A percentile compares a stretch with the other conserved stretches of the same genome.
Conservation (phyloP, 768 basidiomycete genomes). For the Hydnomerulius pinastri region DNA sequence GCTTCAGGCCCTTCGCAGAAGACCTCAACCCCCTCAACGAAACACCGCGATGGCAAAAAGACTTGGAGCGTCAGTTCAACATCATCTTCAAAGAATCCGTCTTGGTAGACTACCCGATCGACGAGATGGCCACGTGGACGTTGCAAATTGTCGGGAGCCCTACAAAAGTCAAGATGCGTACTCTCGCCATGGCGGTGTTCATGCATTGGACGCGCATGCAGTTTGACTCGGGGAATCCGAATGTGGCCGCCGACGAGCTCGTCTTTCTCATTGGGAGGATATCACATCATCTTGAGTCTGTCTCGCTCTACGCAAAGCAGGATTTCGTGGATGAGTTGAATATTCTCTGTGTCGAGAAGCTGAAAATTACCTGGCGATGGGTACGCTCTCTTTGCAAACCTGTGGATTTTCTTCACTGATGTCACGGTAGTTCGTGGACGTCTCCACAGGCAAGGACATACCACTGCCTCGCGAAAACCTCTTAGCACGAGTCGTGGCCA, state of each 20-base stretch:
- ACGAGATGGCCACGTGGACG: slow-evolving; percentile 9
- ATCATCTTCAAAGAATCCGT: slow-evolving; percentile 9
- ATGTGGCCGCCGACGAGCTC: slow-evolving; percentile 4
- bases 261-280: slow-evolving; percentile 12
- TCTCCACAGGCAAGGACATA: neutral
- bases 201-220: slow-evolving; percentile 21
- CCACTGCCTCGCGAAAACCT: slow-evolving; percentile 8
- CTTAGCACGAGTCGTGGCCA: slow-evolving; percentile 15
- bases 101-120: slow-evolving; percentile 7
- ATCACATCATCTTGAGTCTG: slow-evolving; percentile 2
- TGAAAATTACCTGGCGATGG: slow-evolving; percentile 18
- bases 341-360: slow-evolving; percentile 10
- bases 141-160: slow-evolving; percentile 12
- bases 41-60: slow-evolving; percentile 12
- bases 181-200: slow-evolving; percentile 8
- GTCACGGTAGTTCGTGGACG: slow-evolving; percentile 10
- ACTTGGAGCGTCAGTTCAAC: slow-evolving; percentile 16
- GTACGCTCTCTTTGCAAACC: slow-evolving; percentile 5
- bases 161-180: slow-evolving; percentile 11
- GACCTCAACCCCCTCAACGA: neutral
- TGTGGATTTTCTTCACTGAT: slow-evolving; percentile 1
- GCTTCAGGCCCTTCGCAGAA: slow-evolving; percentile 14
- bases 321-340: slow-evolving; percentile 14
- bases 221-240: slow-evolving; percentile 7
- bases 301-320: slow-evolving; percentile 3